Evolutionary conservation across 108 stramenopile genomes (phyloP).

Genomic region (Cyclotella baltica): DNA sequence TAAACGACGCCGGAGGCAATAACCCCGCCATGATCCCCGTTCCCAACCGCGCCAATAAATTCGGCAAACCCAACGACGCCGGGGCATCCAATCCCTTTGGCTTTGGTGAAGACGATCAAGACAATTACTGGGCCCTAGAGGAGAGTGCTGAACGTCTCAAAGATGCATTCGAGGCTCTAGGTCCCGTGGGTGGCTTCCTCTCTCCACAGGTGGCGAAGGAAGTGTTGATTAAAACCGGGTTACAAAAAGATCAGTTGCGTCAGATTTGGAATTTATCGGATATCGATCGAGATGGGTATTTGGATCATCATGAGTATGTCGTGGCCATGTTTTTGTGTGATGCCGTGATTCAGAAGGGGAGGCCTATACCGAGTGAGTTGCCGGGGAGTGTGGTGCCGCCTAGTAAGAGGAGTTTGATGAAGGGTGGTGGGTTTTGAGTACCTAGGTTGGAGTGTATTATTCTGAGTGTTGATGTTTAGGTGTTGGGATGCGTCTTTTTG

Average conservation of each 20-base stretch:
- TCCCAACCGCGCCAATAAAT: conserved; percentile 70
- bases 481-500: too few relatives aligned
- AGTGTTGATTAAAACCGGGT: conserved; percentile 85
- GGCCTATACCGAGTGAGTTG: conserved; percentile 82
- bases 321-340: conserved; percentile 94
- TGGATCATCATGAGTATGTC: conserved; percentile 92
- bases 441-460: too few relatives aligned
- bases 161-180: conserved; percentile 74
- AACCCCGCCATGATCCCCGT: conserved; percentile 48
- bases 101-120: conserved; percentile 64
- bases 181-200: conserved; percentile 86
- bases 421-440: background rate
- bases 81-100: conserved; percentile 86
- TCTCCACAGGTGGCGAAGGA: conserved; percentile 80
- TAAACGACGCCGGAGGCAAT: conserved; percentile 35
- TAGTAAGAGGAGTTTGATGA: conserved; percentile 57
- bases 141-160: conserved; percentile 82
- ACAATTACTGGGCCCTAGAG: conserved; percentile 88
- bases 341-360: conserved; percentile 88
- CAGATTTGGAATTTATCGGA: conserved; percentile 94
- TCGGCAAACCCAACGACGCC: conserved; percentile 61
- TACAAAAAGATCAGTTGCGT: conserved; percentile 88
- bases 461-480: too few relatives aligned
- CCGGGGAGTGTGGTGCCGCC: conserved; percentile 81
- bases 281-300: conserved; percentile 92